Conservation (phyloP, 2,329 filamentous ascomycete species). For the Bipolaris gigantea region DNA sequence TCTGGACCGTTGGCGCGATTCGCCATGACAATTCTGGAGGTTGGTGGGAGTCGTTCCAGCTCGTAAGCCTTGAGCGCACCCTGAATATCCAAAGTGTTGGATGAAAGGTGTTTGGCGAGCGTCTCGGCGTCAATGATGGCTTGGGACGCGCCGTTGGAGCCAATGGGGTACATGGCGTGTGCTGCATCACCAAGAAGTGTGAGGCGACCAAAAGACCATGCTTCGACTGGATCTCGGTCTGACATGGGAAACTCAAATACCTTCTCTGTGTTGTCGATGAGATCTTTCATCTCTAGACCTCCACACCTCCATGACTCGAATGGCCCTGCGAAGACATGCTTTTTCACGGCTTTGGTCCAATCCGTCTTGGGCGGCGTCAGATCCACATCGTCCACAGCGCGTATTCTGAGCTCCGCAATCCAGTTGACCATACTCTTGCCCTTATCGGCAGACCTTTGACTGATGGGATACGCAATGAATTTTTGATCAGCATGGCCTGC, state of each 20-base stretch:
- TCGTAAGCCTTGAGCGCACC: slow-evolving; percentile 47
- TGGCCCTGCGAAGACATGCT: slow-evolving; percentile 45
- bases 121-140: slow-evolving; percentile 51
- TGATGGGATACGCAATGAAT: slow-evolving; percentile 54
- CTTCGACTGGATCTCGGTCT: slow-evolving; percentile 47
- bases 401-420: slow-evolving; percentile 51
- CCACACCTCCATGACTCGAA: slow-evolving; percentile 50
- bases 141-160: slow-evolving; percentile 50
- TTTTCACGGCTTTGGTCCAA: slow-evolving; percentile 50
- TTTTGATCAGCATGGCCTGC: slow-evolving; percentile 53
- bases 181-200: slow-evolving; percentile 50
- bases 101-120: slow-evolving; percentile 40
- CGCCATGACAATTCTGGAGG: slow-evolving; percentile 51
- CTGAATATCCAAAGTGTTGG: slow-evolving; percentile 28
- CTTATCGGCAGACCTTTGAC: slow-evolving; percentile 39
- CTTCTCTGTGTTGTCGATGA: slow-evolving; percentile 48
- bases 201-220: slow-evolving; percentile 42
- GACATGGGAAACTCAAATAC: slow-evolving; percentile 54
- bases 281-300: slow-evolving; percentile 47
- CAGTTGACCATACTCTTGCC: slow-evolving; percentile 51
- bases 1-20: slow-evolving; percentile 53
- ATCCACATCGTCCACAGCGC: slow-evolving; percentile 48
- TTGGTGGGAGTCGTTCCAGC: slow-evolving; percentile 46
- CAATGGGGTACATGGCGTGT: slow-evolving; percentile 50
- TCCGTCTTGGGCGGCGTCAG: slow-evolving; percentile 50